A percentile compares a stretch with the other conserved stretches of the same genome.
Conservation (phyloP, 1,284 basidiomycete species). For the Boletus hoseneyae region DNA sequence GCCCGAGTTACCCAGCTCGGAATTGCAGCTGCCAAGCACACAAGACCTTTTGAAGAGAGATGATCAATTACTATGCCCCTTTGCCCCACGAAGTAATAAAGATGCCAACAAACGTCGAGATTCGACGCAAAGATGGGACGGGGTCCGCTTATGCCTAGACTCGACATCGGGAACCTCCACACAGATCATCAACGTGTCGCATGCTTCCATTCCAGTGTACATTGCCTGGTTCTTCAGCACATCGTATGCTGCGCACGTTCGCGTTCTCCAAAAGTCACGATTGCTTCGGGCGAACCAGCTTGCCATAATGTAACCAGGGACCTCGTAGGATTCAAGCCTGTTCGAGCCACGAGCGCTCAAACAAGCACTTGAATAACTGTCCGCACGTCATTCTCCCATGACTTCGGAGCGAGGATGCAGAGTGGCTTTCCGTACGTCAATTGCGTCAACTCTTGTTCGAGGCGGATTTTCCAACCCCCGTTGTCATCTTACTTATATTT, state of each 20-base stretch:
- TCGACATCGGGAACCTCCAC: neutral
- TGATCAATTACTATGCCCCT: no score
- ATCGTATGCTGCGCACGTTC: neutral
- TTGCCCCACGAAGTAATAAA: neutral
- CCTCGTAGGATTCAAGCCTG: neutral
- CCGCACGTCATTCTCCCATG: neutral
- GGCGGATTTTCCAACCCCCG: slow-evolving; percentile 10
- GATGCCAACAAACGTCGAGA: neutral
- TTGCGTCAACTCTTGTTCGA: neutral
- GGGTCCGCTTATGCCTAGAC: neutral
- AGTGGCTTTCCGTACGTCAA: neutral
- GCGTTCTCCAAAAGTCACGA: neutral
- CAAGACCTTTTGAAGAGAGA: no score
- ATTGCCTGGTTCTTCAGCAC: neutral
- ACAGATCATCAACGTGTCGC: neutral
- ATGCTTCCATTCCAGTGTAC: slow-evolving; percentile 7
- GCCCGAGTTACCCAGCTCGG: no score
- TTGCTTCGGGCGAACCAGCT: slow-evolving; percentile 7
- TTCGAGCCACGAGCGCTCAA: neutral
- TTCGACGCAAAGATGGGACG: neutral
- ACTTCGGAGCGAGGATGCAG: neutral
- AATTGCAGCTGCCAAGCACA: no score
- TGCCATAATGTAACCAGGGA: slow-evolving; percentile 20
- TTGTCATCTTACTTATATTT: slow-evolving; percentile 1
- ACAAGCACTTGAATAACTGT: slow-evolving; percentile 2